Percentiles rank a stretch among this genome's conserved stretches.
phyloP scores from a whole-genome alignment of 2,329 filamentous ascomycete species.

The Trematosphaeria pertusa region DNA sequence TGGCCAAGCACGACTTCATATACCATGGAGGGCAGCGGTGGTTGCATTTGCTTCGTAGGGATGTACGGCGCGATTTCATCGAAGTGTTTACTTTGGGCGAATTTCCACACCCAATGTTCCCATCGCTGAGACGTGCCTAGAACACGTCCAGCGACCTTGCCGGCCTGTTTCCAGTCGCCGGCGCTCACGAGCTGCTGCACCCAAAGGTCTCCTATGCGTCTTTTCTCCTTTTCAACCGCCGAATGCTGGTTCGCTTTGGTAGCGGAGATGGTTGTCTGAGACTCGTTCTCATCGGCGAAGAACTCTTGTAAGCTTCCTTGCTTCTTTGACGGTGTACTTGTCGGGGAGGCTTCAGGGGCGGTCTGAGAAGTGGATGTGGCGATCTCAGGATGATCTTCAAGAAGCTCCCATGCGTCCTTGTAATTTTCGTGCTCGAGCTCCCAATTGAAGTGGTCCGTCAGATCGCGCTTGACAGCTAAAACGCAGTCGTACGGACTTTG shows the following conservation, averaged over 20 bases:
- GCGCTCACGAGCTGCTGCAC: conserved; percentile 81
- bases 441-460: conserved; percentile 86
- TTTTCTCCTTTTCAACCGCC: conserved; percentile 83
- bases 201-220: conserved; percentile 91
- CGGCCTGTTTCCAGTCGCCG: conserved; percentile 78
- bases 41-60: conserved; percentile 76
- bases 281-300: conserved; percentile 71
- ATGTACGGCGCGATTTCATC: conserved; percentile 89
- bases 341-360: conserved; percentile 46
- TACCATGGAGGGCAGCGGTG: conserved; percentile 78
- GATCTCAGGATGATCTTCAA: conserved; percentile 85
- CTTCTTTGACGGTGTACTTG: conserved; percentile 53
- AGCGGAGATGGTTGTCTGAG: conserved; percentile 68
- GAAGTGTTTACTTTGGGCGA: conserved; percentile 83
- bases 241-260: conserved; percentile 64
- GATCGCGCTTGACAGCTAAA: conserved; percentile 85
- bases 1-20: conserved; percentile 91
- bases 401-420: conserved; percentile 84
- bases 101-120: conserved; percentile 96
- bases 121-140: conserved; percentile 80
- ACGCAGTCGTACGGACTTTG: conserved; percentile 97
- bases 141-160: conserved; percentile 81
- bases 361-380: conserved; percentile 52
- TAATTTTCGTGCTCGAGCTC: conserved; percentile 82
- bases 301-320: conserved; percentile 66